phyloP scores from a whole-genome alignment of 2,329 filamentous ascomycete genomes.

The Fusarium pseudoanthophilum region DNA sequence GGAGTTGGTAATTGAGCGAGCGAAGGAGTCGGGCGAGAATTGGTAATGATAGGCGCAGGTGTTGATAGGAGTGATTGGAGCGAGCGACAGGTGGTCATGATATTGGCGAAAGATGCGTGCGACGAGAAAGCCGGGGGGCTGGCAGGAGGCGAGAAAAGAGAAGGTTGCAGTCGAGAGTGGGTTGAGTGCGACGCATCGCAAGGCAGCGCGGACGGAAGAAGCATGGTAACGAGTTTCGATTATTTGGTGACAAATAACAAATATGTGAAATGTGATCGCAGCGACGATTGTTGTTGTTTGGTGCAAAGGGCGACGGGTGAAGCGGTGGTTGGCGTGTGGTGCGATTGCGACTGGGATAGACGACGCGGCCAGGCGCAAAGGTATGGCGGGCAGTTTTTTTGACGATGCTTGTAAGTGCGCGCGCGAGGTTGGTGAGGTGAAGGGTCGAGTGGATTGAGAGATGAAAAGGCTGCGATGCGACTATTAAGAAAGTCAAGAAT shows the following conservation, averaged over 20 bases:
- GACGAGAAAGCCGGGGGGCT: constrained; percentile 62
- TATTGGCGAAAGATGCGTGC: constrained; percentile 61
- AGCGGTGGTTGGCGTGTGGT: constrained; percentile 36
- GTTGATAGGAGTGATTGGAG: constrained; percentile 67
- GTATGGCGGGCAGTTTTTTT: background rate
- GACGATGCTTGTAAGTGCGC: constrained; percentile 3
- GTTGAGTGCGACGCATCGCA: constrained; percentile 64
- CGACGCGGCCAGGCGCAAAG: constrained; percentile 35
- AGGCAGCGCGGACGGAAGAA: constrained; percentile 67
- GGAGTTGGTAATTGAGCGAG: constrained; percentile 63
- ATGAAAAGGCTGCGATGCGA: constrained; percentile 16
- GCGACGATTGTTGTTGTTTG: constrained; percentile 16
- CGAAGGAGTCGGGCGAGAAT: constrained; percentile 47
- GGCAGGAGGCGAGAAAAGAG: constrained; percentile 68
- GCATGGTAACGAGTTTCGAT: constrained; percentile 55
- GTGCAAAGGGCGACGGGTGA: constrained; percentile 5
- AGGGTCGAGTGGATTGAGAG: background rate
- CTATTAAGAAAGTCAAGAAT: constrained; percentile 1
- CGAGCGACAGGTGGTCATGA: constrained; percentile 69
- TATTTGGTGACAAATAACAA: background rate
- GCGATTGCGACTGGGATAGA: constrained; percentile 39
- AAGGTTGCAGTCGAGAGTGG: constrained; percentile 59
- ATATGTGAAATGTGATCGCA: background rate
- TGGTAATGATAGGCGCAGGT: constrained; percentile 50
- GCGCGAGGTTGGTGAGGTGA: background rate